Base-by-base conservation (phyloP, 768 basidiomycete species). In the Agrocybe chaxingu region DNA sequence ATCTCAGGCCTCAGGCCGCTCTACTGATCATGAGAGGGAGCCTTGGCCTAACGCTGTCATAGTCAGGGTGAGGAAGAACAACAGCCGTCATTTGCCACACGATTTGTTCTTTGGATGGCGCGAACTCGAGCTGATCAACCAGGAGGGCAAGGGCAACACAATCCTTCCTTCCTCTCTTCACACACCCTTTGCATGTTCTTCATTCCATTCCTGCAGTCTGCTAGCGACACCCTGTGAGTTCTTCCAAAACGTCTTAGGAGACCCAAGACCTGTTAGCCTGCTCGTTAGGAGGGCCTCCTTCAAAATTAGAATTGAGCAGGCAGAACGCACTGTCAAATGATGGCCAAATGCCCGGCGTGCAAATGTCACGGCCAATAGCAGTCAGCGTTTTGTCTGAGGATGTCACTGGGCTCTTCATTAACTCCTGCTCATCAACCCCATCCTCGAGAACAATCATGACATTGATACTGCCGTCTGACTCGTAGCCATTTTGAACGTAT, bases 161-260 rank as follows among this genome's bases (percentile, higher is more conserved):
- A n/a, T n/a, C n/a, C n/a, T n/a, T 42, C 40, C 40, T 42, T 42
- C 40, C 40, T 42, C 16, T 42, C 40, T 12, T 42, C 40, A 42
- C 40, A 10, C 40, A 10, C 10, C 18, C 40, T 42, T 42, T 42
- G 40, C 40, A 16, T 42, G 40, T 42, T 42, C 40, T 42, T 42
- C 40, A 42, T 42, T 42, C 40, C 10, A 42, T 42, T 42, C 40
- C 40, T 42, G 40, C 40, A 42, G 40, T 42, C 40, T 42, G 40
- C 24, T 42, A 42, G 11, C 13, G 40, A 42, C 11, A 13, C 40
- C 3, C 3, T 42, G 40, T 12, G 40, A 42, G 40, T 24, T 42
- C 40, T 42, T 42, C 40, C 40, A 42, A 42, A 42, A 42, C 40
- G 1, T 42, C 40, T 11, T n/a, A 42, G 40, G 40, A 42, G 40